These are phyloP conservation scores for Candida saitoana DNA, from an alignment of 805 yeast genomes.

Conservation along the genomic window DNA sequence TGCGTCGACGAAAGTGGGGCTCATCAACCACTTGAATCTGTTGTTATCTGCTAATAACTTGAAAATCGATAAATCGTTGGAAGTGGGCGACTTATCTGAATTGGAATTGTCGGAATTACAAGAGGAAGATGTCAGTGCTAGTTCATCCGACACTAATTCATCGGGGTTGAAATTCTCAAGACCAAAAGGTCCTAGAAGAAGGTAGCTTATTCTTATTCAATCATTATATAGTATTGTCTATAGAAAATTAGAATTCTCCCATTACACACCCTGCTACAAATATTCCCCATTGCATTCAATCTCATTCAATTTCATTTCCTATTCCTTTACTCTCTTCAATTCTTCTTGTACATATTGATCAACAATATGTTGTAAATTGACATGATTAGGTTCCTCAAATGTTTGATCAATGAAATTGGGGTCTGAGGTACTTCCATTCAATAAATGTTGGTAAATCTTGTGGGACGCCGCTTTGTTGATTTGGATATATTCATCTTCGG, in stretches of 20 bases:
- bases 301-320: too few species aligned
- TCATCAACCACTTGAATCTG: slow-evolving; percentile 47
- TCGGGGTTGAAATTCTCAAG: slow-evolving; percentile 40
- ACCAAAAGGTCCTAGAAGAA: slow-evolving; percentile 68
- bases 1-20: slow-evolving; percentile 72
- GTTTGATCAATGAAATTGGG: slow-evolving; percentile 10
- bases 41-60: slow-evolving; percentile 24
- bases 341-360: slow-evolving; percentile 21
- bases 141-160: slow-evolving; percentile 8
- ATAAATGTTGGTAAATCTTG: slow-evolving; percentile 43
- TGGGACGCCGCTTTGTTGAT: slow-evolving; percentile 64
- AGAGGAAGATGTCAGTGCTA: slow-evolving; percentile 9
- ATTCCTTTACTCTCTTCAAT: slow-evolving; percentile 9
- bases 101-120: slow-evolving; percentile 52
- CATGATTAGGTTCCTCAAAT: slow-evolving; percentile 15
- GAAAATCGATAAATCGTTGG: slow-evolving; percentile 47
- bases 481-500: slow-evolving; percentile 46
- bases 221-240: too few species aligned
- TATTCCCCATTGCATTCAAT: too few species aligned
- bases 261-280: too few species aligned
- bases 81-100: slow-evolving; percentile 72
- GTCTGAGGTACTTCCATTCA: slow-evolving; percentile 8
- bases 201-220: too few species aligned
- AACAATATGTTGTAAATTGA: slow-evolving; percentile 19
- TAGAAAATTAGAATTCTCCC: too few species aligned